Percentiles rank a stretch among this genome's conserved stretches.
These are phyloP conservation scores for Sarcodon aspratus DNA, from an alignment of 768 basidiomycete species.

Conservation along the genomic window DNA sequence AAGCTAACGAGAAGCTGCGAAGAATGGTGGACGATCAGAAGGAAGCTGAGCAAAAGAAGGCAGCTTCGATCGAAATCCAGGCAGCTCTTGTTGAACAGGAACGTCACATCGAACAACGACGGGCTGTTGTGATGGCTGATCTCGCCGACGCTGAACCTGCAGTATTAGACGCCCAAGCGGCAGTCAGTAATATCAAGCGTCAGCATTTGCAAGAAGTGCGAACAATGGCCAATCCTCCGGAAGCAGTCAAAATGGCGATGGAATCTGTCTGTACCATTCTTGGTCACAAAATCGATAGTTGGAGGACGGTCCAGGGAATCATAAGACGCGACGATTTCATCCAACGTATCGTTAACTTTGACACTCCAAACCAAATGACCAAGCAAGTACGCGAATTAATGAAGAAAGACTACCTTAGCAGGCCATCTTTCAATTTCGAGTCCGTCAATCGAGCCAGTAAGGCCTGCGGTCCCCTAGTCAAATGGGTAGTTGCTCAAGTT, in stretches of 20 bases:
- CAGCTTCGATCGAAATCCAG: conserved; percentile 92
- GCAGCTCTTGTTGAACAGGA: conserved; percentile 90
- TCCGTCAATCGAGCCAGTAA: conserved; percentile 89
- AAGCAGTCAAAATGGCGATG: conserved; percentile 96
- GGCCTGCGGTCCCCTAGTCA: conserved; percentile 96
- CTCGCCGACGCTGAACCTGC: conserved; percentile 97
- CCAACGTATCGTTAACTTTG: conserved; percentile 88
- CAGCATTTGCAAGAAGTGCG: conserved; percentile 96
- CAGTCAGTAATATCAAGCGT: conserved; percentile 95
- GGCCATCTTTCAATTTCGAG: conserved; percentile 90
- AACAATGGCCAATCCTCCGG: conserved; percentile 96
- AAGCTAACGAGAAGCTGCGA: conserved; percentile 95
- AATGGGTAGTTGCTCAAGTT: conserved; percentile 97
- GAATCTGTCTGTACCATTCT: conserved; percentile 95
- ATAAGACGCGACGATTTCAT: conserved; percentile 98
- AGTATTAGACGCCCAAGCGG: conserved; percentile 86
- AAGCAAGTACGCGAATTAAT: conserved; percentile 80
- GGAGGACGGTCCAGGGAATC: conserved; percentile 92
- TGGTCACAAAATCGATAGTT: conserved; percentile 93
- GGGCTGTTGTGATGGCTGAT: conserved; percentile 84
- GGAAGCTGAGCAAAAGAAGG: conserved; percentile 97
- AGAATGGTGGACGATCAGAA: conserved; percentile 99
- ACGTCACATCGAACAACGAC: conserved; percentile 77
- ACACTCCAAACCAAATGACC: conserved; percentile 86
- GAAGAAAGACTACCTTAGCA: conserved; percentile 87